Base-by-base conservation (phyloP, 2,329 filamentous ascomycete species). In the Diplodia mutila region DNA sequence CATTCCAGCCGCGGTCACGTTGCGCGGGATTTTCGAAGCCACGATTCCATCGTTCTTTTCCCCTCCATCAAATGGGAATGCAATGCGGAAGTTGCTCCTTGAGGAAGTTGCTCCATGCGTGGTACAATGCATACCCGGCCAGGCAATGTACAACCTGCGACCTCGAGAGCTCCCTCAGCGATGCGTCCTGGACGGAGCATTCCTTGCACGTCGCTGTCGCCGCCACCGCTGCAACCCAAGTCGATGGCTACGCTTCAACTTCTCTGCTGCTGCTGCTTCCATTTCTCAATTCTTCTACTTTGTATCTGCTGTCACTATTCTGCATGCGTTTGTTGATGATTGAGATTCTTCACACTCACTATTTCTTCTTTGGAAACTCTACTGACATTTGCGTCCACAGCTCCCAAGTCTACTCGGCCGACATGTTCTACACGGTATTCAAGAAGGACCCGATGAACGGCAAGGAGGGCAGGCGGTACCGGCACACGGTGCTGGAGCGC, bases 351-450 rank as follows among this genome's bases (percentile, higher is more conserved):
- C n/a, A n/a, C n/a, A n/a, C n/a, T n/a, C n/a, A n/a, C n/a, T n/a
- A n/a, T n/a, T n/a, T n/a, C n/a, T n/a, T n/a, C n/a, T n/a, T n/a
- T n/a, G n/a, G n/a, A n/a, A n/a, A n/a, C n/a, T n/a, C n/a, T n/a
- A n/a, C n/a, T n/a, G n/a, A n/a, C n/a, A n/a, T n/a, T n/a, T n/a
- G n/a, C n/a, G n/a, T n/a, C n/a, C n/a, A 37, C 67, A 80, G 87
- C 70, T 92, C 90, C 1, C 87, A 92, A 77, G 92, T 95, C 21
- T 95, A 94, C 80, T 91, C 89, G 25, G 86, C 90, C 29, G 92
- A 96, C 79, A 94, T 96, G 91, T 96, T 94, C 83, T 89, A 92
- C 80, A 86, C 86, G 0, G 89, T 91, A 55, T 95, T 95, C 81
- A 89, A 90, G 81, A 83, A 86, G 72, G 84, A 94, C 76, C 92